Evolutionary conservation across 208 protist genomes (phyloP).

Genomic region (Vickermania ingenoplastis): DNA sequence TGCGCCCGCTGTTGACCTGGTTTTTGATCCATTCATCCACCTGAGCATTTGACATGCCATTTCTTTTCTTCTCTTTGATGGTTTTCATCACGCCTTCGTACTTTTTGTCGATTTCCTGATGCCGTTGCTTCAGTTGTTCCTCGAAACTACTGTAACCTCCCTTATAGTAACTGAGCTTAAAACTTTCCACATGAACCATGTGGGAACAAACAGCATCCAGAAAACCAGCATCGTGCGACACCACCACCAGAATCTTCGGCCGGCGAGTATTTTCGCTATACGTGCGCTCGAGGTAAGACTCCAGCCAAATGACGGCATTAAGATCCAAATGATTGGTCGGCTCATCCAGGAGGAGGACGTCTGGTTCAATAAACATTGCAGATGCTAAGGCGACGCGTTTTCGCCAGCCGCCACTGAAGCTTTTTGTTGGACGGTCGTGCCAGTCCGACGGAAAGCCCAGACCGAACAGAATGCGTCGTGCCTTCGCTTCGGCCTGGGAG

Average conservation of each 20-base stretch:
- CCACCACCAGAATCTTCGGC: constrained; percentile 90
- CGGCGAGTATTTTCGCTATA: constrained; percentile 76
- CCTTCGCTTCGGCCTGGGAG: constrained; percentile 74
- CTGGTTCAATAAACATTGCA: constrained; percentile 91
- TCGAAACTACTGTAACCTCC: constrained; percentile 71
- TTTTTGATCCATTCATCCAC: constrained; percentile 75
- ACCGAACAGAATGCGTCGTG: constrained; percentile 85
- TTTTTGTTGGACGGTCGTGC: constrained; percentile 83
- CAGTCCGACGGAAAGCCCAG: constrained; percentile 90
- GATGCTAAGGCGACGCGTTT: constrained; percentile 93
- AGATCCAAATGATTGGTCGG: constrained; percentile 97
- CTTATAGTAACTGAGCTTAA: constrained; percentile 84
- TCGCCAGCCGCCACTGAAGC: constrained; percentile 84
- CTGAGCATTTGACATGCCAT: constrained; percentile 83
- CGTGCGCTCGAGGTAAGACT: constrained; percentile 77
- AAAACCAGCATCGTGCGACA: constrained; percentile 96
- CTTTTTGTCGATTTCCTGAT: constrained; percentile 84
- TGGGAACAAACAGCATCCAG: constrained; percentile 92
- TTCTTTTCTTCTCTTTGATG: constrained; percentile 81
- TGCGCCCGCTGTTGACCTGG: constrained; percentile 48
- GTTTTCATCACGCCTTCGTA: constrained; percentile 54
- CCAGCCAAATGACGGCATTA: constrained; percentile 93
- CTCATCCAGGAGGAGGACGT: constrained; percentile 96
- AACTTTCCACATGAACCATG: constrained; percentile 89
- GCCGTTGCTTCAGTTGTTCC: constrained; percentile 57